Evolutionary conservation across 2,329 filamentous ascomycete species (phyloP).

Genomic region (Stemphylium lycopersici): DNA sequence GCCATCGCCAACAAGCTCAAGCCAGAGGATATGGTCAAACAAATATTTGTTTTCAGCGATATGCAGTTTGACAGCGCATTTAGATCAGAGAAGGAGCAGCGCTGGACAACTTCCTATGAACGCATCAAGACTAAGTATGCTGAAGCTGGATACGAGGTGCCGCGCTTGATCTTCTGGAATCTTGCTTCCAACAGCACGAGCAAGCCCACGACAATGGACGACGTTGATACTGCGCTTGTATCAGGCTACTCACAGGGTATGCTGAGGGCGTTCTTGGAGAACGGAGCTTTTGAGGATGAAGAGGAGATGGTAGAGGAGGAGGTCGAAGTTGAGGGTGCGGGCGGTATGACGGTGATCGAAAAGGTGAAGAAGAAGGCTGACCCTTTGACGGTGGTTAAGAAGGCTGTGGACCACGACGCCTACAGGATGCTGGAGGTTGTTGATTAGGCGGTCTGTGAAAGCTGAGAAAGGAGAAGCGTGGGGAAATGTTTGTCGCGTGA

Average conservation of each 20-base stretch:
- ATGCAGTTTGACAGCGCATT: constrained; percentile 63
- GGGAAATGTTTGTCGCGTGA: not conserved
- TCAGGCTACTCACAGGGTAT: constrained; percentile 64
- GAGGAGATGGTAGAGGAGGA: constrained; percentile 49
- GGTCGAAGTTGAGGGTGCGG: constrained; percentile 47
- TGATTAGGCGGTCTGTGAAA: constrained; percentile 49
- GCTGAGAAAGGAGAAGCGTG: not conserved
- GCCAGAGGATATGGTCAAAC: constrained; percentile 66
- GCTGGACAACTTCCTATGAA: constrained; percentile 58
- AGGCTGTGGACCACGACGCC: constrained; percentile 59
- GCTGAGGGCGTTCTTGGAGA: constrained; percentile 64
- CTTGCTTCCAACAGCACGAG: constrained; percentile 56
- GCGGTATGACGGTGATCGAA: constrained; percentile 39
- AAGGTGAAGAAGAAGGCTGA: constrained; percentile 38
- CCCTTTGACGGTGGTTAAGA: constrained; percentile 33
- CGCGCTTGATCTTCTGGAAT: constrained; percentile 67
- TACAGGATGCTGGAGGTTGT: constrained; percentile 63
- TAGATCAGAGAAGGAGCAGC: not conserved
- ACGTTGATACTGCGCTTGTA: constrained; percentile 58
- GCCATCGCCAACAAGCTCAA: constrained; percentile 58
- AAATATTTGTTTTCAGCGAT: constrained; percentile 65
- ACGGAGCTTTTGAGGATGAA: constrained; percentile 53
- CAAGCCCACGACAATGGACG: constrained; percentile 58
- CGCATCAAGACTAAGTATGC: constrained; percentile 56
- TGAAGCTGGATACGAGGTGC: constrained; percentile 62